These are phyloP conservation scores for Lactuca saligna DNA, from an alignment of 129 eudicot genomes.

Conservation along the genomic window DNA sequence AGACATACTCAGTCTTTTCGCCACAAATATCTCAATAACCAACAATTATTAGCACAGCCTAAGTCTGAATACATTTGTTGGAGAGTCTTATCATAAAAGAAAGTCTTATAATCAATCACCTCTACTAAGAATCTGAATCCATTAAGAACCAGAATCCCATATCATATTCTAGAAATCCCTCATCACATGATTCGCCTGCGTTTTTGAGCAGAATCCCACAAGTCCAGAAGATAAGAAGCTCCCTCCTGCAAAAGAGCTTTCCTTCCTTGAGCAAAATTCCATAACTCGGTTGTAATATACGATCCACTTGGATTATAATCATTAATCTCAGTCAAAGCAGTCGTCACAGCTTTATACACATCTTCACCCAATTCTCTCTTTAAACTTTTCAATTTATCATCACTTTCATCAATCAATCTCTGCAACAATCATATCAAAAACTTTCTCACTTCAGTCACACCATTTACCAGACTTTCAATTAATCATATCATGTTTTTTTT, in stretches of 20 bases:
- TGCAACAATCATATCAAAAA: not conserved
- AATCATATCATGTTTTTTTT: too few relatives aligned
- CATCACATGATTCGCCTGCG: not conserved
- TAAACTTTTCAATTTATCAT: not conserved
- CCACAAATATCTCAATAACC: not conserved
- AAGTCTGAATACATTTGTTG: conserved; percentile 24
- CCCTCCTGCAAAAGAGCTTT: conserved; percentile 67
- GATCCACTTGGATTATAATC: conserved; percentile 88
- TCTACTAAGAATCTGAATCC: conserved; percentile 8
- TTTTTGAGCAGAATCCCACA: not conserved
- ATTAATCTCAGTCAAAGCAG: conserved; percentile 63
- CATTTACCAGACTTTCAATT: too few relatives aligned
- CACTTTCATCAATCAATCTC: not conserved
- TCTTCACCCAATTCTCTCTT: not conserved
- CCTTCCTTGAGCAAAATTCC: conserved; percentile 61
- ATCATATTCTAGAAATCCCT: too few relatives aligned
- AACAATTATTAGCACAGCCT: conserved; percentile 29
- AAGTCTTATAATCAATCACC: conserved; percentile 9
- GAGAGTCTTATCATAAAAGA: conserved; percentile 9
- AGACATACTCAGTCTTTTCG: not conserved
- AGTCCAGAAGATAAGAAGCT: conserved; percentile 10
- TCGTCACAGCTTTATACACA: conserved; percentile 55
- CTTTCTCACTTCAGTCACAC: too few relatives aligned
- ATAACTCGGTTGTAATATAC: conserved; percentile 60
- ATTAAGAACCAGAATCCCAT: not conserved